phyloP scores from a whole-genome alignment of 257 asterid species.

The Solanum stenotomum region DNA sequence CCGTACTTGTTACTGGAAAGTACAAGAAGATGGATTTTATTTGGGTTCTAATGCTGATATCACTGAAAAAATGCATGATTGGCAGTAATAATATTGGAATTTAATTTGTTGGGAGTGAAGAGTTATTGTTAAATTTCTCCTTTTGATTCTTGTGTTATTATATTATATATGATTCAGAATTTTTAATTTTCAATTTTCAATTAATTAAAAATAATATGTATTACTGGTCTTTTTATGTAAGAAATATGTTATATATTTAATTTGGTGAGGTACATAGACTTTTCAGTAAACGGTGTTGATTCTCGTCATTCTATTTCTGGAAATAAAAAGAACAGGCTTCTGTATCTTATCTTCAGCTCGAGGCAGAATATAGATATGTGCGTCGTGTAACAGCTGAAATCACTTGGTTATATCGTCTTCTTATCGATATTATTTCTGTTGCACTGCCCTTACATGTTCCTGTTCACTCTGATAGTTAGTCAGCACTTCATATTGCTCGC shows the following conservation, averaged over 20 bases:
- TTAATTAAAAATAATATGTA: not conserved
- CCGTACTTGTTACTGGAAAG: not conserved
- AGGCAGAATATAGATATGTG: no score
- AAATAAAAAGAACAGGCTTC: no score
- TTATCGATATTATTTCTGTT: no score
- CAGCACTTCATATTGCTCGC: no score
- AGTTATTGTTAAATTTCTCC: not conserved
- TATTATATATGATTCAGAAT: not conserved
- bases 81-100: not conserved
- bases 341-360: no score
- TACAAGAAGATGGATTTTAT: not conserved
- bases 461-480: no score
- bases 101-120: not conserved
- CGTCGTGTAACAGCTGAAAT: no score
- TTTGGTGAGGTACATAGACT: no score
- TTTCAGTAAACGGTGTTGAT: no score
- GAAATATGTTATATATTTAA: not conserved
- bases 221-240: not conserved
- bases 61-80: not conserved
- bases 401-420: no score
- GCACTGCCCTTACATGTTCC: no score
- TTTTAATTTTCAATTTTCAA: not conserved
- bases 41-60: not conserved
- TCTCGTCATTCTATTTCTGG: no score
- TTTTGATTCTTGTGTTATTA: not conserved